A percentile compares a stretch with the other conserved stretches of the same genome.
Evolutionary conservation across 106 monocot genomes (phyloP).

Genomic region (Narthecium ossifragum): DNA sequence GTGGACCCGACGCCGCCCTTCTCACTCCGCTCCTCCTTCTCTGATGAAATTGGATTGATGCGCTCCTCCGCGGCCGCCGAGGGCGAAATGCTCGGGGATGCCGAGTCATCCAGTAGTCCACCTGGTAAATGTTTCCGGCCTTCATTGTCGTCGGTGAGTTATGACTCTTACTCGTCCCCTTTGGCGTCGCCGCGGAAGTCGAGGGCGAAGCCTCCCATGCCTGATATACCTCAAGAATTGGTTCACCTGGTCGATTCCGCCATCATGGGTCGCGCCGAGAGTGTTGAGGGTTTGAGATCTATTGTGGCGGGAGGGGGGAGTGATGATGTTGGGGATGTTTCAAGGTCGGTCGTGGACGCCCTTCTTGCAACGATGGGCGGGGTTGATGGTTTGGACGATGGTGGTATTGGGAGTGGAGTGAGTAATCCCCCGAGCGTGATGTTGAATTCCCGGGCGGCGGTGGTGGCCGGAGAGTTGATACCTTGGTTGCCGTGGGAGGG

Average conservation of each 20-base stretch:
- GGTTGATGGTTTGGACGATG: constrained; percentile 54
- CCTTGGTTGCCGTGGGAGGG: constrained; percentile 58
- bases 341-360: constrained; percentile 65
- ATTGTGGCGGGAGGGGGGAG: constrained; percentile 22
- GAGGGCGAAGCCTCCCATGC: constrained; percentile 36
- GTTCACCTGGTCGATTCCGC: constrained; percentile 75
- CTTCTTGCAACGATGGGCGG: constrained; percentile 83
- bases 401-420: not conserved
- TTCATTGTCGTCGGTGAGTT: constrained; percentile 31
- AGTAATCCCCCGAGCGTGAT: constrained; percentile 55
- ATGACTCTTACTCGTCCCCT: constrained; percentile 44
- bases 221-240: constrained; percentile 57
- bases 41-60: constrained; percentile 17
- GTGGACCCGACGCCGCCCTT: no score
- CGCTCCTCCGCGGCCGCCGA: constrained; percentile 16
- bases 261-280: constrained; percentile 58
- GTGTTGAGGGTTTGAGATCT: constrained; percentile 33
- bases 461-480: constrained; percentile 54
- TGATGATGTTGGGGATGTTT: constrained; percentile 18
- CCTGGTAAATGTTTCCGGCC: constrained; percentile 5
- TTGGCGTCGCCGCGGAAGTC: constrained; percentile 21
- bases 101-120: no score
- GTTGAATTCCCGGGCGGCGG: constrained; percentile 63
- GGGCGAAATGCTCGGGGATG: no score
- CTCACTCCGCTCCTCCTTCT: constrained; percentile 6